Base-by-base conservation (phyloP, 1,284 basidiomycete species). In the Pascua sp. region DNA sequence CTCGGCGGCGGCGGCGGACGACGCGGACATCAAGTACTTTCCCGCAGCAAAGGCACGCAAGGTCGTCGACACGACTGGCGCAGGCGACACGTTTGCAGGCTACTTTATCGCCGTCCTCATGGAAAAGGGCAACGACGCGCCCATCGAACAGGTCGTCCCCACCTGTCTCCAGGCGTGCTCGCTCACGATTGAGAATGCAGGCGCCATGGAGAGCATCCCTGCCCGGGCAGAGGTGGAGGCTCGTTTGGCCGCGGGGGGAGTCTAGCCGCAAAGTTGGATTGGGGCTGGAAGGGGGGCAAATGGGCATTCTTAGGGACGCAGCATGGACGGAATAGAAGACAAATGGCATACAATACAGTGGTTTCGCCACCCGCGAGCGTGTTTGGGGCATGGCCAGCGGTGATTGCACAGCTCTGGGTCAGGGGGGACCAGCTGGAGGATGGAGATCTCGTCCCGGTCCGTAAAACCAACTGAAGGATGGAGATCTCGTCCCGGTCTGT, bases 11-110 rank as follows among this genome's bases (percentile, higher is more conserved):
- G 7, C 24, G 3, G 24, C 24, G 7, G 16, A 10, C 13, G 16
- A 42, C 3, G 15, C 17, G 13, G 53, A 59, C 42, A 43, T 51
- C 32, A 15, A 46, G 15, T 36, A 44, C 5, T 58, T 46, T 44
- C 57, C 57, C 10, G 57, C 57, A 4, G 57, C 51, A 4, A 44
- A 47, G 38, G 53, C 53, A 11, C 17, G 32, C 36, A 51, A 54
- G 52, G 57, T 59, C 13, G 57, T 59, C 53, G 77, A 79, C 56
- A 77, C 76, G 17, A 79, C 77, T 0, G 77, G 77, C 11, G 77
- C 77, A 1, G 77, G 77, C 10, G 77, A 79, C 59, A 76, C 73
- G 52, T 79, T 79, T 53, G 69, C 73, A 9, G 77, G 77, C 2
- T 77, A 72, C 59, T 72, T 79, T 45, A 72, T 70, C 3, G 73